phyloP scores from a whole-genome alignment of 805 yeast species.

The Lipomyces mesembrius region DNA sequence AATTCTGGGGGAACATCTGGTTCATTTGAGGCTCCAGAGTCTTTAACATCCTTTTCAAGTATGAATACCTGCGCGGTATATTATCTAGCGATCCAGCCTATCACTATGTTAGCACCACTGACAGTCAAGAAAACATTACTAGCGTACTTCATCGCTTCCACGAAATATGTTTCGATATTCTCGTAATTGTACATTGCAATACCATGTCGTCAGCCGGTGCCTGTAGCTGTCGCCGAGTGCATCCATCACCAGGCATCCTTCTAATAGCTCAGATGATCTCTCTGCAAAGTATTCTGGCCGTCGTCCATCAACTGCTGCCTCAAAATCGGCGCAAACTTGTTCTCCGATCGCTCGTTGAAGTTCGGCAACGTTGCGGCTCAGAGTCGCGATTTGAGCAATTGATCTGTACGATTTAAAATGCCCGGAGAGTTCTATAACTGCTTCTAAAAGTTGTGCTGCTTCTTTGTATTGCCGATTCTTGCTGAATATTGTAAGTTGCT shows the following conservation, averaged over 20 bases:
- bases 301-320: slow-evolving; percentile 52
- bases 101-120: background rate
- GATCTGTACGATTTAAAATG: slow-evolving; percentile 82
- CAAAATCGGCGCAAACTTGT: slow-evolving; percentile 76
- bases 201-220: slow-evolving; percentile 72
- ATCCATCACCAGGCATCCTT: slow-evolving; percentile 77
- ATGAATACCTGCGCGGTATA: slow-evolving; percentile 76
- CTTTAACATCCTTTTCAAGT: slow-evolving; percentile 71
- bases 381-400: slow-evolving; percentile 73
- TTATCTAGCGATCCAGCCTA: slow-evolving; percentile 90
- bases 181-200: slow-evolving; percentile 65
- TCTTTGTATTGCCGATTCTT: slow-evolving; percentile 56
- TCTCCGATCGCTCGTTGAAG: slow-evolving; percentile 66
- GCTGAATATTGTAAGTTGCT: slow-evolving; percentile 57
- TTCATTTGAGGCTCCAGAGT: slow-evolving; percentile 59
- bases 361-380: slow-evolving; percentile 62
- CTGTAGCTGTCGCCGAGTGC: slow-evolving; percentile 60
- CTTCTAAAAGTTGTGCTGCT: slow-evolving; percentile 65
- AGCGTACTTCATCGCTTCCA: slow-evolving; percentile 64
- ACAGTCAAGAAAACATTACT: background rate
- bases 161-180: slow-evolving; percentile 79
- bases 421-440: slow-evolving; percentile 70
- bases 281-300: slow-evolving; percentile 41
- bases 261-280: slow-evolving; percentile 44
- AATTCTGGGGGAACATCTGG: slow-evolving; percentile 64